Base-by-base conservation (phyloP, 495 filamentous ascomycete genomes). In the Trichoderma asperelloides region DNA sequence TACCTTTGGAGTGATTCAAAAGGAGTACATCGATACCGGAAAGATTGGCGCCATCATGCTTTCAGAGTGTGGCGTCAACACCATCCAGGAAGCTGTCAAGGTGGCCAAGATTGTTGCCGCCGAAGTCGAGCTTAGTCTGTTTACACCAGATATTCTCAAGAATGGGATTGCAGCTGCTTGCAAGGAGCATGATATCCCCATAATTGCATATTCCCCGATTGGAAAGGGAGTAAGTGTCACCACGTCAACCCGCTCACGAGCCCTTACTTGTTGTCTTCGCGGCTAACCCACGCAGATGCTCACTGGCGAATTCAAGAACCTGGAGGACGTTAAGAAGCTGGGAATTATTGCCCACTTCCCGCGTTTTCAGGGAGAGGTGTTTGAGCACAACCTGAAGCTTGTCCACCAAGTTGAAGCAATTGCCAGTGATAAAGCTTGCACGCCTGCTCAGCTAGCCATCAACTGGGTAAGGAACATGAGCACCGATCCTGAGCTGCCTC, bases 81-180 rank as follows among this genome's bases (percentile, higher is more conserved):
- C 91, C 3, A 91, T 97, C 71, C 81, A 89, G 40, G 81, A 86
- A 69, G 93, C 92, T 67, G 82, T 80, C 47, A 87, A 88, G 69
- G 75, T 90, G 33, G 82, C 86, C 63, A 88, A 88, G 64, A 88
- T 97, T 70, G 82, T 81, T 1, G 85, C 83, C 3, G 90, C 93
- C 27, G 93, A 97, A 75, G 86, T 90, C 30, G 93, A 97, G 77
- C 77, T 96, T 67, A 90, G 87, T 7, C 72, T 97, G 51, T 93
- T 82, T 72, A 74, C 82, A 7, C 85, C 85, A 16, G 84, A 88
- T 18, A 86, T 89, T 49, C 75, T 94, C 12, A 76, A 84, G 3
- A 94, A 97, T 72, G 91, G 88, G 16, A 82, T 96, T n/a, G 89
- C 88, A 5, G 78, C 79, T 39, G 82, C 87, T 2, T 95, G 91